Evolutionary conservation across 164 flowering plant species (phyloP), one percentile per base, ranked within the genome.

Genomic region (Magnolia sinica): DNA sequence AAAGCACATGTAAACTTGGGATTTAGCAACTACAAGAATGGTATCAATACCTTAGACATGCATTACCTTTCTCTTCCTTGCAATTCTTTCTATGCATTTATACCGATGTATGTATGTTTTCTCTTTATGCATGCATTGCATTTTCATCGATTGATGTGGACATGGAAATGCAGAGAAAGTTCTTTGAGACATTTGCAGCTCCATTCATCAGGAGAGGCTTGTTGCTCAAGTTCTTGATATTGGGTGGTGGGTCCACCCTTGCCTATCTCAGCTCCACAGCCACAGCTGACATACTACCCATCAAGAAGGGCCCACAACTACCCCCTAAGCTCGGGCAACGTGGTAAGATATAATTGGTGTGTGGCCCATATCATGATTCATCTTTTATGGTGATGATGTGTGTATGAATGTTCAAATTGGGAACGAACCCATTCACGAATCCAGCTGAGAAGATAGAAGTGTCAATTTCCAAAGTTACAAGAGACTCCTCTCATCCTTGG

Each of bases 141-240:
- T 63, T 22, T 63, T 18, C 65, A 6, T 63, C 5, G 9, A 6
- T 0, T 63, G 22, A 3, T 63, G 19, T 63, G 65, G 22, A 63
- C 22, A 24, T 78, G 70, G 69, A 63, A 70, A 76, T 84, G 88
- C 86, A 94, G 99, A 94, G 99, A 94, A 93, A 93, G 83, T 96
- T 96, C 90, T 93, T 96, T 83, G 98, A 96, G 92, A 96, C 98
- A 84, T 90, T 94, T 89, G 98, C 97, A 3, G 97, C 96, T 49
- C 98, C 97, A 79, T 96, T 96, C 89, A 92, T 98, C 79, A 96
- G 92, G 90, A 93, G 98, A 85, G 96, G 96, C 22, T 77, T 96
- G 63, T 79, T 96, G 87, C 96, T 96, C 76, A 93, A 96, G 87
- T 96, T 93, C 88, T 84, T 94, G 89, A 85, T 93, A 55, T 51